phyloP scores from a whole-genome alignment of 1,284 basidiomycete species.

The Pseudomicrostroma phylloplanum region DNA sequence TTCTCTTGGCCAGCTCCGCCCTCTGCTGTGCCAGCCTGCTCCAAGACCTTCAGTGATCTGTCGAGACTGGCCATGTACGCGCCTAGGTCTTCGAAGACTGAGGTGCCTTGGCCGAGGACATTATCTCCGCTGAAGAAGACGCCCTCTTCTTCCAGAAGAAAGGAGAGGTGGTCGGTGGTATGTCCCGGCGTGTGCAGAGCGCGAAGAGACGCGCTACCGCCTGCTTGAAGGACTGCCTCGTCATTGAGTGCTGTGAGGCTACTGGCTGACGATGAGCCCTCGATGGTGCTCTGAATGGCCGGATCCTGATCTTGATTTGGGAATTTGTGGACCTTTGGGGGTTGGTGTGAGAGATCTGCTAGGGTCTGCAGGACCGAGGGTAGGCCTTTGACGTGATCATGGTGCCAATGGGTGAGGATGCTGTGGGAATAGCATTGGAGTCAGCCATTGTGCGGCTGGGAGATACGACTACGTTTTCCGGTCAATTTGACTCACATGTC shows the following conservation, averaged over 20 bases:
- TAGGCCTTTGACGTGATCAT: slow-evolving; percentile 77
- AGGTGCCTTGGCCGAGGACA: slow-evolving; percentile 81
- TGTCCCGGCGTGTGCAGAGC: slow-evolving; percentile 85
- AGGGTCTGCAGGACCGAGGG: slow-evolving; percentile 66
- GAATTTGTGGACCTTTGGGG: slow-evolving; percentile 54
- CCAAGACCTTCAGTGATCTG: slow-evolving; percentile 32
- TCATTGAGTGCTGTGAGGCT: neutral
- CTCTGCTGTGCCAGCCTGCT: slow-evolving; percentile 20
- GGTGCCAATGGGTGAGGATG: slow-evolving; percentile 82
- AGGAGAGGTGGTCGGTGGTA: slow-evolving; percentile 73
- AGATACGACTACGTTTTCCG: neutral
- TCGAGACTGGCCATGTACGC: slow-evolving; percentile 67
- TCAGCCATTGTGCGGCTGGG: neutral
- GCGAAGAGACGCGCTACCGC: slow-evolving; percentile 37
- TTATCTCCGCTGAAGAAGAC: slow-evolving; percentile 79
- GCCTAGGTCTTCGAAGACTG: slow-evolving; percentile 78
- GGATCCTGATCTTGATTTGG: slow-evolving; percentile 21
- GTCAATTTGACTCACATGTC: slow-evolving; percentile 23
- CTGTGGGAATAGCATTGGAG: slow-evolving; percentile 63
- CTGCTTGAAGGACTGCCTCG: neutral
- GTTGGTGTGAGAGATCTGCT: slow-evolving; percentile 50
- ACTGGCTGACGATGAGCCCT: neutral
- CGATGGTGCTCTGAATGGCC: slow-evolving; percentile 1
- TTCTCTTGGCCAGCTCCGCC: slow-evolving; percentile 26
- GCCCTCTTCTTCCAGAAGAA: slow-evolving; percentile 53